Conservation (phyloP, 192 early-diverging fungal genomes). For the Paraglomus brasilianum region DNA sequence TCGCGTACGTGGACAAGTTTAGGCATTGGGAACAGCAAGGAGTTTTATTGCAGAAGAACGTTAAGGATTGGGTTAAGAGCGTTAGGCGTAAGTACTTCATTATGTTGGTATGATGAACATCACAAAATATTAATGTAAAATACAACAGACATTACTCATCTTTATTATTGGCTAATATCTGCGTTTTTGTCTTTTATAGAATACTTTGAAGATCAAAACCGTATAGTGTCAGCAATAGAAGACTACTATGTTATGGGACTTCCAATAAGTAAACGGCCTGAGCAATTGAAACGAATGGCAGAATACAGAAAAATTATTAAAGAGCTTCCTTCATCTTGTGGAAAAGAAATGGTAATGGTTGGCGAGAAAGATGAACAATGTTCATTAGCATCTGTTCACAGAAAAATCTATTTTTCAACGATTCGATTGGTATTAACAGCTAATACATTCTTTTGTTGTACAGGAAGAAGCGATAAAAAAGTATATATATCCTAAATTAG, state of each 20-base stretch:
- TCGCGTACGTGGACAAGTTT: constrained; percentile 55
- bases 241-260: constrained; percentile 50
- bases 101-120: background rate
- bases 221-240: constrained; percentile 50
- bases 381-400: background rate
- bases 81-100: constrained; percentile 41
- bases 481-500: constrained; percentile 49
- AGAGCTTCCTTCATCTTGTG: constrained; percentile 7
- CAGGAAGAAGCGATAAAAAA: constrained; percentile 35
- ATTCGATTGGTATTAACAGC: background rate
- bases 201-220: constrained; percentile 54
- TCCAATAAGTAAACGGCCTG: background rate
- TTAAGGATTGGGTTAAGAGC: constrained; percentile 46
- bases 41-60: constrained; percentile 49
- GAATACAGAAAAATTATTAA: constrained; percentile 22
- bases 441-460: background rate
- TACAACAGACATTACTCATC: too few relatives aligned
- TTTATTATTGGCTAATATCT: background rate
- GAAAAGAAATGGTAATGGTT: constrained; percentile 23
- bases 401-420: background rate
- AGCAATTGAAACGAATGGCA: background rate
- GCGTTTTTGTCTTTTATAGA: constrained; percentile 31
- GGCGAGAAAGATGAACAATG: too few relatives aligned
- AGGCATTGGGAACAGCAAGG: constrained; percentile 51
- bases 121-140: too few relatives aligned